Evolutionary conservation across 1,284 basidiomycete species (phyloP), one percentile per base, ranked within the genome.

Genomic region (Sanghuangporus baumii): DNA sequence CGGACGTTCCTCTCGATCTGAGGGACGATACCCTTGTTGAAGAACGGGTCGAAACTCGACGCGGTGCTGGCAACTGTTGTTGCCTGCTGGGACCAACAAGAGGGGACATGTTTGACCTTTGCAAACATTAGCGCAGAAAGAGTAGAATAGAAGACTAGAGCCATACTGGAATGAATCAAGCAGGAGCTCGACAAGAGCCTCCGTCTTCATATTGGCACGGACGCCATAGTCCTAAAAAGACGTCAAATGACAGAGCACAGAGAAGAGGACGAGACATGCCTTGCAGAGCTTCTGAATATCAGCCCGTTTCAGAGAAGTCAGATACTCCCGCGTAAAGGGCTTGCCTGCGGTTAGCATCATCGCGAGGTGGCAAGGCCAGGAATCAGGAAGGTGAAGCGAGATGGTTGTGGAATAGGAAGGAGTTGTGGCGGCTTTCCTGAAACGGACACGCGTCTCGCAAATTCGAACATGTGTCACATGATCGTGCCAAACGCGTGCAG

Each of bases 251-350:
- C 31, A 66, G 61, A 48, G 43, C 20, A 41, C 40, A 11, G 57
- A 31, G 26, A 31, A 20, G 56, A 51, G 59, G 61, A 14, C 34
- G 18, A 41, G 26, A 41, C 70, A 61, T 68, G 88, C 89, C 77
- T 91, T 91, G 82, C 89, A 91, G 41, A 91, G 71, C 68, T 78
- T 83, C 75, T 91, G 89, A n/a, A 91, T 74, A 59, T 91, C 88
- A 3, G 73, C 74, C 46, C 89, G 80, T 67, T 84, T 87, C 82
- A 91, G 82, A 14, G 76, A 72, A 14, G 41, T 40, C 6, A 68
- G 63, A 20, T 64, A 57, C 54, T 65, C 50, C 16, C 65, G 63
- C 38, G 64, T 62, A 41, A 50, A 65, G 8, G 43, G 57, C n/a
- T 55, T 61, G 3, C 58, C 63, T 20, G 63, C 43, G 7, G 63